Evolutionary conservation across 2,329 filamentous ascomycete species (phyloP), one percentile per base, ranked within the genome.

Genomic region (Talaromyces sp.): DNA sequence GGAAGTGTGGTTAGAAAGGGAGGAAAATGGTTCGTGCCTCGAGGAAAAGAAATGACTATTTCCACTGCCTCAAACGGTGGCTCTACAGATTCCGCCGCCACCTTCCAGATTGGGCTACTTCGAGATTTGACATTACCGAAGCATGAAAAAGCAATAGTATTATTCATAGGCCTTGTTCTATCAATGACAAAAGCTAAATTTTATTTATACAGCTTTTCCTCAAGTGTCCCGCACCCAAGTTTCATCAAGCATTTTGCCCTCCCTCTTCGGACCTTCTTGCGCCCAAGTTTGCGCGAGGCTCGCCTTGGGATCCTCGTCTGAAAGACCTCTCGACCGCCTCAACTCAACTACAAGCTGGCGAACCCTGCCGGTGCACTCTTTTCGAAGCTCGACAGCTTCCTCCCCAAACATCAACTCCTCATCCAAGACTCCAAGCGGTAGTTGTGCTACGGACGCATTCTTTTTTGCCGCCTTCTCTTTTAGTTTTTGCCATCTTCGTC

Each of bases 271-370:
- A 0, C 84, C 84, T 70, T 86, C 86, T 66, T 78, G 76, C 39
- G 84, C 80, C 88, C 91, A 98, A 1, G 92, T 96, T 75, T 93
- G 90, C 0, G 90, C 91, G 31, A 93, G 77, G 8, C 87, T 89
- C 55, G 87, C 84, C 67, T 89, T 88, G 0, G 90, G 87, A 68
- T 96, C 91, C 68, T 96, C 89, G 64, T 96, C 92, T 0, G 89
- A 84, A 65, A 89, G 86, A 0, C 92, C 93, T 63, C 89, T 79
- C 50, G 83, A 83, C 66, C 85, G 82, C 65, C 93, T 84, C 23
- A 98, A 82, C 69, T 91, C 91, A 58, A 93, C 77, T 2, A 99
- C 88, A 73, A 96, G 89, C 61, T 89, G 83, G 56, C 95, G 83
- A 37, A 98, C 86, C 64, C 88, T 84, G 73, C 83, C 82, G 1